Evolutionary conservation across 1,284 basidiomycete genomes (phyloP), one percentile per base, ranked within the genome.

Genomic region (Hortiboletus rubellus): DNA sequence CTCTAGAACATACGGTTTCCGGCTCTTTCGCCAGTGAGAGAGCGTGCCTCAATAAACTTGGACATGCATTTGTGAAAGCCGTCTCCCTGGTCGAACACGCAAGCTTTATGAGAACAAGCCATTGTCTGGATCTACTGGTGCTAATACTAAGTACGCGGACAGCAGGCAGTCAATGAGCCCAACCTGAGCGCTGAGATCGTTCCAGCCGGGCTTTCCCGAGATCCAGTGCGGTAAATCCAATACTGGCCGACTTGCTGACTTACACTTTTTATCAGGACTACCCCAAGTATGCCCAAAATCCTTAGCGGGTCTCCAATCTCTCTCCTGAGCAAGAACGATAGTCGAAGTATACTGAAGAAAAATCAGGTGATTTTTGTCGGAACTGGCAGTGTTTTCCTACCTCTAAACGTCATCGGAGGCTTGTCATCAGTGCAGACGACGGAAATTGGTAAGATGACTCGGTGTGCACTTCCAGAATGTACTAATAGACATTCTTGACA

Each of bases 361-460:
- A 86, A 86, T 61, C 84, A 86, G 71, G 83, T 82, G 33, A 57
- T 27, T 54, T 7, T 53, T 18, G 30, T 45, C 41, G 37, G 31
- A 43, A 51, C 24, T 22, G 22, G 22, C 7, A 24, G 33, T n/a
- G 27, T 22, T 44, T 37, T 52, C 50, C 36, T 50, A n/a, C 52
- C 36, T 52, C 45, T 50, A 14, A 59, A 50, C 37, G 30, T 22
- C 12, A 41, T 51, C 22, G 36, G 42, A 70, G 66, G 68, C 68
- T 42, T 68, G 66, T 54, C 76, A 76, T 60, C 75, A 89, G 76
- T 90, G 87, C 68, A 84, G 88, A 42, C 77, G 81, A 61, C 80
- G 88, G 58, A 90, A 90, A 72, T 70, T 90, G 74, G 88, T 89
- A 66, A 74, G 86, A 74, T 33, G 55, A 2, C 12, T 46, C 55